phyloP scores from a whole-genome alignment of 139 green algal species.

The Diplosphaera chodatii region DNA sequence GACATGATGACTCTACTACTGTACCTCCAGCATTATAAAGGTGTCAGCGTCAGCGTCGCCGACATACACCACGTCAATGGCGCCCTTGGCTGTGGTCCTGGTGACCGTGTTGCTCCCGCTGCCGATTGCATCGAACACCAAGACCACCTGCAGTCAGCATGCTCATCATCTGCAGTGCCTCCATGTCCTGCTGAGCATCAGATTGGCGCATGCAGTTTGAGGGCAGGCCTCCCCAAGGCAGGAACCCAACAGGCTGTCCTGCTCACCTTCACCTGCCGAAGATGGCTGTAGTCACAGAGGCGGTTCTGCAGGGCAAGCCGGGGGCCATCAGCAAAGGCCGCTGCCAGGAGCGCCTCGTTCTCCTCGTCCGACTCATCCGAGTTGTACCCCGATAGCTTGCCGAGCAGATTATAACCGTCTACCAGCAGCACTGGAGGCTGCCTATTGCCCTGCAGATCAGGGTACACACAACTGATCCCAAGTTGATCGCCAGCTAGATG shows the following conservation, averaged over 20 bases:
- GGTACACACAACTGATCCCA: too few relatives aligned
- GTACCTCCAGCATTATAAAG: conserved; percentile 10
- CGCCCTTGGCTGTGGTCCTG: not conserved
- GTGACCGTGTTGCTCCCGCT: not conserved
- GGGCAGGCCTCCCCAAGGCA: too few relatives aligned
- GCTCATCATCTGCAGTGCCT: too few relatives aligned
- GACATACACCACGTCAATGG: conserved; percentile 16
- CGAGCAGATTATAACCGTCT: conserved; percentile 49
- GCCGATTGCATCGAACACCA: conserved; percentile 4
- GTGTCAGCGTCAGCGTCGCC: conserved; percentile 8
- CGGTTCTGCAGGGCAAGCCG: not conserved
- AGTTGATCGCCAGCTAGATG: too few relatives aligned
- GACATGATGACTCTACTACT: too few relatives aligned
- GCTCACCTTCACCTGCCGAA: not conserved
- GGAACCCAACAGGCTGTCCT: too few relatives aligned
- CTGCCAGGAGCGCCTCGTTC: not conserved
- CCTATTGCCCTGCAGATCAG: conserved; percentile 6
- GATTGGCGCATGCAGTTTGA: too few relatives aligned
- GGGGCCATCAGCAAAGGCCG: not conserved
- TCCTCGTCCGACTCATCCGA: not conserved
- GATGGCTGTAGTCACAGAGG: not conserved
- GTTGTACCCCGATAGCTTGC: not conserved
- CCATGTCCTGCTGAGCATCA: too few relatives aligned
- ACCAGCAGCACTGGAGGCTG: conserved; percentile 29
- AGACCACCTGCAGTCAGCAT: conserved; percentile 1